A percentile compares a stretch with the other conserved stretches of the same genome.
These are phyloP conservation scores for Barbarea vulgaris DNA, from an alignment of 345 rosid genomes.

Conservation along the genomic window DNA sequence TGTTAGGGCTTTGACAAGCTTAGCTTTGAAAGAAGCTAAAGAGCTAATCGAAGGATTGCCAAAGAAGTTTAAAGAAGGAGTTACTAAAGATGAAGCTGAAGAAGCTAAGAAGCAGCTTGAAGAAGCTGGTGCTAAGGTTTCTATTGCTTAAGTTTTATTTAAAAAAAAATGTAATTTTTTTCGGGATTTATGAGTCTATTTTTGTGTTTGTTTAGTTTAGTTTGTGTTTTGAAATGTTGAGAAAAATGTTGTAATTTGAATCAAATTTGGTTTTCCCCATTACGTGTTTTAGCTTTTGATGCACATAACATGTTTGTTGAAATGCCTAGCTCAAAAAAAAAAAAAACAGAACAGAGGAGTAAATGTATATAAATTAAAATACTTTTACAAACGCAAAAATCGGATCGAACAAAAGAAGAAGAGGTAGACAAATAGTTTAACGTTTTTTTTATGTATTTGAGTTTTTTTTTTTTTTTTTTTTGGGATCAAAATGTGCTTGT, in stretches of 20 bases:
- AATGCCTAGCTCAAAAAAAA: slow-evolving; percentile 14
- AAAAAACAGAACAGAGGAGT: neutral
- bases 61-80: slow-evolving; percentile 79
- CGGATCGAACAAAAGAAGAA: neutral
- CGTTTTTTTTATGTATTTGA: neutral
- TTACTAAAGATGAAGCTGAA: slow-evolving; percentile 81
- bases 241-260: slow-evolving; percentile 23
- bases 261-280: slow-evolving; percentile 6
- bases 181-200: neutral
- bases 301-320: slow-evolving; percentile 33
- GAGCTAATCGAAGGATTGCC: slow-evolving; percentile 86
- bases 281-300: neutral
- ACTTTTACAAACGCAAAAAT: neutral
- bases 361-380: no score
- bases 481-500: neutral
- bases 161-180: neutral
- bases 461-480: no score
- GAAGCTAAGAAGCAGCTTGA: slow-evolving; percentile 86
- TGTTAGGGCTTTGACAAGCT: slow-evolving; percentile 66
- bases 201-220: slow-evolving; percentile 19
- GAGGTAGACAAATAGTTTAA: neutral
- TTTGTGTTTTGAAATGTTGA: slow-evolving; percentile 23
- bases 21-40: slow-evolving; percentile 90
- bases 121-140: slow-evolving; percentile 76
- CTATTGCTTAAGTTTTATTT: slow-evolving; percentile 47